A percentile compares a stretch with the other conserved stretches of the same genome.
Evolutionary conservation across 2,329 filamentous ascomycete species (phyloP).

Genomic region (Chrysoporthe puriensis): DNA sequence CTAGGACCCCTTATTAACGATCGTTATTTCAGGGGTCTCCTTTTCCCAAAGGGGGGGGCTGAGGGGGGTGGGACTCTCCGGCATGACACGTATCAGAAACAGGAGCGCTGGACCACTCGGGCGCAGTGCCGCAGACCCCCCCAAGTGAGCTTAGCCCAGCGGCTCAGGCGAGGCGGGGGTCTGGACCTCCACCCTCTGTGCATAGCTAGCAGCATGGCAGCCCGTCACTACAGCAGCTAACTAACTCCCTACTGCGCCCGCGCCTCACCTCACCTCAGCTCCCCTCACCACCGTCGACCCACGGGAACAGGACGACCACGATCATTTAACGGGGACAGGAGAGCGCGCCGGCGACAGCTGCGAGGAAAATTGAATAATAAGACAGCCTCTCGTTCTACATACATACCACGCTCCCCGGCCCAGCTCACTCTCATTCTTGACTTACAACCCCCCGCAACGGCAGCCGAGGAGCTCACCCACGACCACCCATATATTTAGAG

Average conservation of each 20-base stretch:
- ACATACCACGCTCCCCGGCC: background rate
- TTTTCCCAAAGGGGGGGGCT: background rate
- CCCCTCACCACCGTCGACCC: background rate
- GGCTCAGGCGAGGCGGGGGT: background rate
- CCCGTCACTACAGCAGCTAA: too few species aligned
- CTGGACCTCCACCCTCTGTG: too few species aligned
- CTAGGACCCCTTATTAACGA: background rate
- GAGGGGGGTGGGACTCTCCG: background rate
- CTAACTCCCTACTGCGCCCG: too few species aligned
- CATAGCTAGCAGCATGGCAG: too few species aligned
- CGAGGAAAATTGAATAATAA: background rate
- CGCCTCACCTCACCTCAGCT: too few species aligned
- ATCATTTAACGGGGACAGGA: too few species aligned
- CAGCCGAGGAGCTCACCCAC: background rate
- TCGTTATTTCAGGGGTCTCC: background rate
- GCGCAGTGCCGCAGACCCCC: background rate
- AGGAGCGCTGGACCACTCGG: background rate
- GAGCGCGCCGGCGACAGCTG: too few species aligned
- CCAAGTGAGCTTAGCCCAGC: background rate
- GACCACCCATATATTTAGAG: background rate
- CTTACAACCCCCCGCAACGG: background rate
- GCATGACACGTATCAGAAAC: slow-evolving; percentile 19
- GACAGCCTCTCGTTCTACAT: background rate
- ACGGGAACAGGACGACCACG: background rate
- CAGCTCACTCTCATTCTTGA: background rate